phyloP scores from a whole-genome alignment of 768 basidiomycete species.

The Hericium coralloides region DNA sequence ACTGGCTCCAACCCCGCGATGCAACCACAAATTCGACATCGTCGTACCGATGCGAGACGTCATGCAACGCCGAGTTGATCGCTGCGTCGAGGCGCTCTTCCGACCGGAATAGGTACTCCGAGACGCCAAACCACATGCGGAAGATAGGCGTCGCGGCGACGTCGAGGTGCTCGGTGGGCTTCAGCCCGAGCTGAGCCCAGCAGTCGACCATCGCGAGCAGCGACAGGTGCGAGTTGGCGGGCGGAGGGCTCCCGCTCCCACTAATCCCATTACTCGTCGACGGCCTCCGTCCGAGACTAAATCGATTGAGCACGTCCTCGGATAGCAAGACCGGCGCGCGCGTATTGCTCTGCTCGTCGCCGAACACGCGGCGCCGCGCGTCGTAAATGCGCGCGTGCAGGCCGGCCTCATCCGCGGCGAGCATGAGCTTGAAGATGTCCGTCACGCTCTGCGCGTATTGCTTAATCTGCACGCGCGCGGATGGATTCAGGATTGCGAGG shows the following conservation, averaged over 20 bases:
- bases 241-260: slow-evolving; percentile 18
- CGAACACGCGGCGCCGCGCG: slow-evolving; percentile 74
- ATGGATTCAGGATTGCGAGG: slow-evolving; percentile 94
- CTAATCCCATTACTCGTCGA: not conserved
- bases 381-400: slow-evolving; percentile 67
- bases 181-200: slow-evolving; percentile 82
- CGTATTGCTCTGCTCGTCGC: slow-evolving; percentile 21
- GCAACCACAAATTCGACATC: slow-evolving; percentile 94
- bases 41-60: slow-evolving; percentile 75
- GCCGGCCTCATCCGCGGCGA: slow-evolving; percentile 41
- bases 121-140: slow-evolving; percentile 93
- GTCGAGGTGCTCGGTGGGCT: slow-evolving; percentile 84
- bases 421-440: slow-evolving; percentile 94
- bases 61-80: slow-evolving; percentile 63
- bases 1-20: slow-evolving; percentile 93
- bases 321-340: slow-evolving; percentile 70
- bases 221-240: slow-evolving; percentile 84
- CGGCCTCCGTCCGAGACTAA: slow-evolving; percentile 57
- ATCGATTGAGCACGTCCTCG: slow-evolving; percentile 80
- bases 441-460: slow-evolving; percentile 82
- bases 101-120: slow-evolving; percentile 88
- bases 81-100: slow-evolving; percentile 54
- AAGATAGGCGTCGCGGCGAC: slow-evolving; percentile 96
- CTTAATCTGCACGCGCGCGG: slow-evolving; percentile 79
- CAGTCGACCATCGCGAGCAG: slow-evolving; percentile 98